phyloP scores from a whole-genome alignment of 208 protist genomes.

The Leishmania mexicana region DNA sequence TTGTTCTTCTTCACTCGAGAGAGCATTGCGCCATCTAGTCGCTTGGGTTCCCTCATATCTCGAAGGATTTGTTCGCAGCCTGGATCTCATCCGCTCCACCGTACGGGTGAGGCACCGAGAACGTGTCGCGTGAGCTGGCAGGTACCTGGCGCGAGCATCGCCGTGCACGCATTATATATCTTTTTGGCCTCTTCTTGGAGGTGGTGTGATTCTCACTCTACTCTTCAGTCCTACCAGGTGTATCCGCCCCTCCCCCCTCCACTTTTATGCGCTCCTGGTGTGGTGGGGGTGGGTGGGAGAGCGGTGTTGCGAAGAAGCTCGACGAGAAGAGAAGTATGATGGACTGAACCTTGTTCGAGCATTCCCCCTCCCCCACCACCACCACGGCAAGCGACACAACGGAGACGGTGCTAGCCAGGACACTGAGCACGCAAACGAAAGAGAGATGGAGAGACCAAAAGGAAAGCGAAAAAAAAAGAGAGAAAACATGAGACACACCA shows the following conservation, averaged over 20 bases:
- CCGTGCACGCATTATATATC: too few species aligned
- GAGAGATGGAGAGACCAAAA: not conserved
- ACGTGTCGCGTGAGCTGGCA: not conserved
- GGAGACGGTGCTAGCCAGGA: not conserved
- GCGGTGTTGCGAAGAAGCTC: not conserved
- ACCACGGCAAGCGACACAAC: too few species aligned
- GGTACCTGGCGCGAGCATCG: not conserved
- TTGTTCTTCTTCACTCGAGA: not conserved
- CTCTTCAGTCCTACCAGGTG: not conserved
- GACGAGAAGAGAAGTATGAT: not conserved
- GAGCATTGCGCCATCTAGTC: not conserved
- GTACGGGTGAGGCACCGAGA: not conserved
- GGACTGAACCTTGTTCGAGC: not conserved
- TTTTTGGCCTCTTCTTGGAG: not conserved
- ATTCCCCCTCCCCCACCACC: not conserved
- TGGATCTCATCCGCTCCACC: not conserved
- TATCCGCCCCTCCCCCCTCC: not conserved
- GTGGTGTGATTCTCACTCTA: not conserved
- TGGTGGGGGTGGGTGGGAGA: not conserved
- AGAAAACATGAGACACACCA: not conserved
- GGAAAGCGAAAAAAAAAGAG: not conserved
- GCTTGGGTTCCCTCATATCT: not conserved
- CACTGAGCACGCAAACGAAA: not conserved
- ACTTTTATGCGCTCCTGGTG: not conserved
- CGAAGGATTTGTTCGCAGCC: not conserved